A percentile compares a stretch with the other conserved stretches of the same genome.
Evolutionary conservation across 257 asterid genomes (phyloP).

Genomic region (Linderniella brevidens): DNA sequence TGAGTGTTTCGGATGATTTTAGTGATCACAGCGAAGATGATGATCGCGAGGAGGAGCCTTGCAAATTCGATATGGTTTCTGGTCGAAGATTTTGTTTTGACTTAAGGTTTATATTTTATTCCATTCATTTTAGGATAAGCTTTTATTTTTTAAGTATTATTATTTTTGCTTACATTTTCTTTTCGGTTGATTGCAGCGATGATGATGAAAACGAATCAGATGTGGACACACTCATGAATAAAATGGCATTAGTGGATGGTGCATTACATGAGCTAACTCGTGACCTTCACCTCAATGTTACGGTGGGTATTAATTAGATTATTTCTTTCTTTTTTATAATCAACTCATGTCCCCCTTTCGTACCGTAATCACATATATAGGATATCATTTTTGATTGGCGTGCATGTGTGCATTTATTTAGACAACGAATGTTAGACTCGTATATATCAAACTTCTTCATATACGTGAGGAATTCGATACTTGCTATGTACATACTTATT

Average conservation of each 20-base stretch:
- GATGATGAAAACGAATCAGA: conserved; percentile 32
- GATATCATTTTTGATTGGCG: no score
- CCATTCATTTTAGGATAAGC: conserved; percentile 3
- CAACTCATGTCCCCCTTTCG: no score
- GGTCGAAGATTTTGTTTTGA: conserved; percentile 42
- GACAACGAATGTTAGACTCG: no score
- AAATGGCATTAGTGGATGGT: conserved; percentile 43
- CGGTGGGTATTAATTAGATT: conserved; percentile 26
- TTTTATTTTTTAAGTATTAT: conserved; percentile 1
- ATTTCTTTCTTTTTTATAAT: conserved; percentile 3
- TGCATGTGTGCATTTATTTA: no score
- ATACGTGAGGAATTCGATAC: no score
- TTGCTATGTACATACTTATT: no score
- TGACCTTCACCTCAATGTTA: conserved; percentile 35
- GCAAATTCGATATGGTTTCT: conserved; percentile 13
- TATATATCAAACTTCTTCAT: no score
- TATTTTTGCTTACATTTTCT: conserved; percentile 3
- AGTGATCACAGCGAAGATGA: conserved; percentile 15
- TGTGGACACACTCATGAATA: conserved; percentile 42
- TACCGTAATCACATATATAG: no score
- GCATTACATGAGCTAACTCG: conserved; percentile 49
- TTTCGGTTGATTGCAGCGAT: conserved; percentile 31
- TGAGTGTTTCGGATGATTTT: conserved; percentile 35
- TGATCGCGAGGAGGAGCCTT: conserved; percentile 26
- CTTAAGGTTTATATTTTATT: neutral